A percentile compares a stretch with the other conserved stretches of the same genome.
Conservation (phyloP, 441 rosid species). For the Syzygium malaccense region DNA sequence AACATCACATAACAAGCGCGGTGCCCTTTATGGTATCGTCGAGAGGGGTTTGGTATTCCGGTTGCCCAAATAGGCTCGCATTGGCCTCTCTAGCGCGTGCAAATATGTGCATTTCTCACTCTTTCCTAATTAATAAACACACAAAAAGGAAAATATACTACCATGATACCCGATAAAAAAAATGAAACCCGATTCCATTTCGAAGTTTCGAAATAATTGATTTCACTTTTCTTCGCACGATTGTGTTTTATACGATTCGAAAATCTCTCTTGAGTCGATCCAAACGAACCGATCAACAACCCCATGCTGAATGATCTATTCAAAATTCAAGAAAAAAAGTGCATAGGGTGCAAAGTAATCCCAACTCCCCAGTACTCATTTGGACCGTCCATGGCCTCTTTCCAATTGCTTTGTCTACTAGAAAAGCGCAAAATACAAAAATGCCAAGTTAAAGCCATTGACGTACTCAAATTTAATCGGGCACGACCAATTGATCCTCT, state of each 20-base stretch:
- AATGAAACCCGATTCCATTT: background rate
- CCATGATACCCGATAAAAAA: background rate
- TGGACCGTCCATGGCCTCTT: background rate
- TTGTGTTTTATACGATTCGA: background rate
- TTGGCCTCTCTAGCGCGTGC: background rate
- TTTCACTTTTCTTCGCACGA: background rate
- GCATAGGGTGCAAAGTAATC: background rate
- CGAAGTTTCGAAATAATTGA: background rate
- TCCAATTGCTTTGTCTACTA: background rate
- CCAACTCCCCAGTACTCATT: background rate
- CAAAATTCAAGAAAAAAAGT: background rate
- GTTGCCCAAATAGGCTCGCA: background rate
- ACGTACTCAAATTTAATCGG: background rate
- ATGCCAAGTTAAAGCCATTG: background rate
- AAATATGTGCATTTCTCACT: background rate
- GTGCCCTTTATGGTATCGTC: fast-evolving
- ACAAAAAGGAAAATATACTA: too few relatives aligned
- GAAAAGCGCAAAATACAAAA: background rate
- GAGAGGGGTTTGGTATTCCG: too few relatives aligned
- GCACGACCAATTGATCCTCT: background rate
- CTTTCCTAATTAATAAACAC: background rate
- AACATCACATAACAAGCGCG: fast-evolving
- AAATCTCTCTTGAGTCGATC: background rate
- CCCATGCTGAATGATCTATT: background rate
- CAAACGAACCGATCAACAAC: background rate